Base-by-base conservation (phyloP, 2,329 filamentous ascomycete species). In the Eutypa lata region DNA sequence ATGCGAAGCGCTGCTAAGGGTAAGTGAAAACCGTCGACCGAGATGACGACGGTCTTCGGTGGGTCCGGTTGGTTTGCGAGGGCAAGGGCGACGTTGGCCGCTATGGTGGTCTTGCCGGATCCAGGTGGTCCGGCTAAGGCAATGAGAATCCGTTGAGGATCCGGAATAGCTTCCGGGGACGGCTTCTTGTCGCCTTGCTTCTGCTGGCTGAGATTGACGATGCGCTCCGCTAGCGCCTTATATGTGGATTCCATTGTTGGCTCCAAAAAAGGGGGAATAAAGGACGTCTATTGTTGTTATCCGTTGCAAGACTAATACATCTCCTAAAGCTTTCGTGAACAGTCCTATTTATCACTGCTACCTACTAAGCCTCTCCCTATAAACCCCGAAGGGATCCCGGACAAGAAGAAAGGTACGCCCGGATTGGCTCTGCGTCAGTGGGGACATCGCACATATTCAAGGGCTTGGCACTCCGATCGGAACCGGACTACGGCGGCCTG, bases 11-110 rank as follows among this genome's bases (percentile, higher is more conserved):
- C 56, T 14, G 58, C 57, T 6, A 61, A 60, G 11, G 66, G 50
- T 21, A 64, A 60, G 46, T 68, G 66, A 45, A 69, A 69, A 3
- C 66, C 64, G 51, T 69, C 67, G 45, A 59, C 55, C 11, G 60
- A 54, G n/a, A 69, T 44, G n/a, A 61, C 60, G n/a, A 60, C 54
- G 6, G 57, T 54, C 14, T 47, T 46, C 11, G 57, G 52, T 21
- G 37, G 47, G 22, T 33, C 16, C 11, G 50, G 38, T 13, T 44
- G 22, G 11, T 31, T 31, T 47, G 54, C 51, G 33, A 63, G 40
- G 7, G 45, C 46, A 1, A 40, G 38, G 18, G 52, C 53, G 18
- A 63, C 58, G 18, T 57, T 38, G n/a, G 37, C 46, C 16, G 57
- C 61, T 37, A 64, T 59, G 21, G 62, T 65, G 21, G 58, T 60